Percentiles rank a stretch among this genome's conserved stretches.
phyloP scores from a whole-genome alignment of 805 yeast genomes.

The Monosporozyma yasuniensis region DNA sequence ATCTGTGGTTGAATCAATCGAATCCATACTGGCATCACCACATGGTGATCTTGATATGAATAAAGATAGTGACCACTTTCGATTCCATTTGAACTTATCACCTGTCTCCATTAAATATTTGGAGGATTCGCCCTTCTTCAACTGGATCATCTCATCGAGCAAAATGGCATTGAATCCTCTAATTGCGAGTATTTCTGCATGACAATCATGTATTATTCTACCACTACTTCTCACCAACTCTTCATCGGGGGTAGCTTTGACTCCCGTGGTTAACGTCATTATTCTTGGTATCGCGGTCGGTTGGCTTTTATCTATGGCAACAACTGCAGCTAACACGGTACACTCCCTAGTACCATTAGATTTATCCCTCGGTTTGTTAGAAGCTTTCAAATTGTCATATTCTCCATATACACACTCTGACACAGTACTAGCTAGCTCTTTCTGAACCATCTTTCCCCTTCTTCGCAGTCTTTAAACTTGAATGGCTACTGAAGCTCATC shows the following conservation, averaged over 20 bases:
- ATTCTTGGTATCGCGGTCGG: slow-evolving; percentile 13
- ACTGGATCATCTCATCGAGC: slow-evolving; percentile 36
- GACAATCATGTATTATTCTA: slow-evolving; percentile 69
- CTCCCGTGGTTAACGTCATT: slow-evolving; percentile 66
- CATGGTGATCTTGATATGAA: slow-evolving; percentile 77
- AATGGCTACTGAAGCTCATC: not conserved
- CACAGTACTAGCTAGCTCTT: slow-evolving; percentile 14
- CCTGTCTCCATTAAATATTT: slow-evolving; percentile 5
- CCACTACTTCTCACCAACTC: slow-evolving; percentile 42
- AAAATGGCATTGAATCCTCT: slow-evolving; percentile 60
- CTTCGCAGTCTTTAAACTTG: not conserved
- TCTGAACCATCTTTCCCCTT: not conserved
- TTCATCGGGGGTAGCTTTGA: slow-evolving; percentile 61
- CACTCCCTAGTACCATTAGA: slow-evolving; percentile 68
- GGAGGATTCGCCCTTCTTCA: slow-evolving; percentile 9
- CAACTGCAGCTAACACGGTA: slow-evolving; percentile 76
- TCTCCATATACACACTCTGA: slow-evolving; percentile 11
- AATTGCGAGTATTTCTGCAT: slow-evolving; percentile 75
- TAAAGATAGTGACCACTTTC: slow-evolving; percentile 41
- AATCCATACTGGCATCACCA: slow-evolving; percentile 75
- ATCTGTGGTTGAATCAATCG: slow-evolving; percentile 11
- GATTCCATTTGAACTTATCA: slow-evolving; percentile 27
- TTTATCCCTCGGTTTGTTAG: slow-evolving; percentile 50
- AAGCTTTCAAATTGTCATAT: slow-evolving; percentile 29
- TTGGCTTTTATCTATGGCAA: slow-evolving; percentile 30